These are phyloP conservation scores for Tetraselmis chui DNA, from an alignment of 139 green algal genomes.

Conservation along the genomic window DNA sequence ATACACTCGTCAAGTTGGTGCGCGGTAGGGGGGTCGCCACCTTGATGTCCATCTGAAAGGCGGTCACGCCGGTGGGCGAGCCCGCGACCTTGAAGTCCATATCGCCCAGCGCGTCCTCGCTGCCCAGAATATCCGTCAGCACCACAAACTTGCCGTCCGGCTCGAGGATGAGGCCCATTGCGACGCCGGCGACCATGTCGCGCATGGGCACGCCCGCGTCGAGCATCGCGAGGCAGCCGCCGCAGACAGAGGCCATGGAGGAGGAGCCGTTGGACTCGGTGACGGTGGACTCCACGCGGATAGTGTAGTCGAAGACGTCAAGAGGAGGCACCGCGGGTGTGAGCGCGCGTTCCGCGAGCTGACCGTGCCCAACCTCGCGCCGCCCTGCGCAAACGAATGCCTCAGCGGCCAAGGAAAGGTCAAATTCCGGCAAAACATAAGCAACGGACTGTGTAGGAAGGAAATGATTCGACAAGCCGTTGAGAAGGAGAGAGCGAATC, in stretches of 20 bases:
- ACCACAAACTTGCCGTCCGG: slow-evolving; percentile 18
- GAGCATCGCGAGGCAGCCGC: slow-evolving; percentile 39
- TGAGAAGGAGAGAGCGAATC: too few species aligned
- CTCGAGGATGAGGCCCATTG: slow-evolving; percentile 2
- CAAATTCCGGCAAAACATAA: too few species aligned
- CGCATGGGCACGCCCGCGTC: slow-evolving; percentile 44
- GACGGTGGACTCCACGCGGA: slow-evolving; percentile 52
- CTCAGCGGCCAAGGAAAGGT: too few species aligned
- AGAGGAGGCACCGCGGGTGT: slow-evolving; percentile 23
- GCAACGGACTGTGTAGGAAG: too few species aligned
- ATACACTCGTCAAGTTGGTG: too few species aligned
- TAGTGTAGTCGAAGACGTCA: slow-evolving; percentile 47
- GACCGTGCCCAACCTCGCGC: slow-evolving; percentile 38
- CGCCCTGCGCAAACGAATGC: slow-evolving; percentile 20
- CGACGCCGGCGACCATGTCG: background rate
- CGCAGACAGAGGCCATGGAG: slow-evolving; percentile 49
- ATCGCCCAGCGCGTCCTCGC: slow-evolving; percentile 56
- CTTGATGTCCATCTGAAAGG: slow-evolving; percentile 61
- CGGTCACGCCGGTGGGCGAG: slow-evolving; percentile 47
- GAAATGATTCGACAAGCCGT: too few species aligned
- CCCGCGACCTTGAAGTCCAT: slow-evolving; percentile 67
- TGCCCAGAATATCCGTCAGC: slow-evolving; percentile 36
- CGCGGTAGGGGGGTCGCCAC: slow-evolving; percentile 32
- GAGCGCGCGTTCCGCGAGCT: slow-evolving; percentile 20
- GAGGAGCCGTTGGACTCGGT: slow-evolving; percentile 45